phyloP scores from a whole-genome alignment of 192 early-diverging fungal genomes.

The Tieghemiomyces parasiticus region DNA sequence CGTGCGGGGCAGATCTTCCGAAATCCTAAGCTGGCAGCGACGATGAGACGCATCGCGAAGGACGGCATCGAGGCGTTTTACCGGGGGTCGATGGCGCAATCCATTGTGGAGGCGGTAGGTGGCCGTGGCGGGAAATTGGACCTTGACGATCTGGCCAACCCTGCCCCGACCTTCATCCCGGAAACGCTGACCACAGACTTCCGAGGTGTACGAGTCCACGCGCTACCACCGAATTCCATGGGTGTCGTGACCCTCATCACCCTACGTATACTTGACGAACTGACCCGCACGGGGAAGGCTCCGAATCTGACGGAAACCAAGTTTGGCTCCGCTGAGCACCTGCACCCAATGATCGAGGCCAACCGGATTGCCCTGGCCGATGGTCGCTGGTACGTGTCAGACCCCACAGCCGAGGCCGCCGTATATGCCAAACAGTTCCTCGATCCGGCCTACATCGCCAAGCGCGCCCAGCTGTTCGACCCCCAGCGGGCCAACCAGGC shows the following conservation, averaged over 20 bases:
- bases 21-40: no score
- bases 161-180: not conserved
- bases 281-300: not conserved
- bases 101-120: not conserved
- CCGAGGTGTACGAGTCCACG: not conserved
- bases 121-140: not conserved
- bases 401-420: not conserved
- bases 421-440: no score
- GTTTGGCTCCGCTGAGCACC: not conserved
- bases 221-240: not conserved
- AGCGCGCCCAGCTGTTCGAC: not conserved
- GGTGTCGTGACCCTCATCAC: not conserved
- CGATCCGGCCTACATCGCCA: not conserved
- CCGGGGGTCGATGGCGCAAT: not conserved
- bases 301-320: not conserved
- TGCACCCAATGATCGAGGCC: not conserved
- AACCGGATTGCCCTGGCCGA: not conserved
- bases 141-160: not conserved
- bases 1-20: not conserved
- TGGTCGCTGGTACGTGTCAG: not conserved
- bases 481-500: not conserved
- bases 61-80: not conserved
- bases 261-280: not conserved
- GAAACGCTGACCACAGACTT: not conserved
- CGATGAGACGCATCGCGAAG: no score